Conservation (phyloP, 345 rosid species). For the Mangifera indica region DNA sequence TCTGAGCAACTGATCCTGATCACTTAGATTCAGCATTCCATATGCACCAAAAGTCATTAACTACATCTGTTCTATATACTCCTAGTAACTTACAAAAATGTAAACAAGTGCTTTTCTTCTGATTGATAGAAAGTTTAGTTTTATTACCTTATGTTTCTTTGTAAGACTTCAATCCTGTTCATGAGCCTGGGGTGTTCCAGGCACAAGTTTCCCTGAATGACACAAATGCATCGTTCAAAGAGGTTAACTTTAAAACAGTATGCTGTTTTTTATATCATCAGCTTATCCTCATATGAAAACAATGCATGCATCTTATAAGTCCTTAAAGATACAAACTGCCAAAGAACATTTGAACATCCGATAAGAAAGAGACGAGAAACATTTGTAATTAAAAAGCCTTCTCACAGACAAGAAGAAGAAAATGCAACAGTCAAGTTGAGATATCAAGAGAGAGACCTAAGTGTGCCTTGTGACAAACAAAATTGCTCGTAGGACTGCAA, state of each 20-base stretch:
- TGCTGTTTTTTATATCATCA: background rate
- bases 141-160: conserved; percentile 58
- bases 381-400: no score
- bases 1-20: background rate
- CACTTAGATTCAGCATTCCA: background rate
- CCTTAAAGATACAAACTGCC: background rate
- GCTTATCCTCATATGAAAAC: background rate
- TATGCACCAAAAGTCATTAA: background rate
- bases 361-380: no score
- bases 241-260: background rate
- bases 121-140: background rate
- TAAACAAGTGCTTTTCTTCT: background rate
- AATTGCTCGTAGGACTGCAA: no score
- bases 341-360: background rate
- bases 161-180: conserved; percentile 56
- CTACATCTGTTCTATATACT: background rate
- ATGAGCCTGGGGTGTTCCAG: conserved; percentile 56
- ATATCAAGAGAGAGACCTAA: no score
- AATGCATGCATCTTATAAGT: background rate
- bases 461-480: no score
- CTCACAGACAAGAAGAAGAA: no score
- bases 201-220: conserved; percentile 51
- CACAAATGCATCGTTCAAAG: background rate
- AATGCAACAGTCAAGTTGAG: no score
- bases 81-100: background rate